A percentile compares a stretch with the other conserved stretches of the same genome.
phyloP scores from a whole-genome alignment of 805 yeast genomes.

The Teunomyces lycoperdinae region DNA sequence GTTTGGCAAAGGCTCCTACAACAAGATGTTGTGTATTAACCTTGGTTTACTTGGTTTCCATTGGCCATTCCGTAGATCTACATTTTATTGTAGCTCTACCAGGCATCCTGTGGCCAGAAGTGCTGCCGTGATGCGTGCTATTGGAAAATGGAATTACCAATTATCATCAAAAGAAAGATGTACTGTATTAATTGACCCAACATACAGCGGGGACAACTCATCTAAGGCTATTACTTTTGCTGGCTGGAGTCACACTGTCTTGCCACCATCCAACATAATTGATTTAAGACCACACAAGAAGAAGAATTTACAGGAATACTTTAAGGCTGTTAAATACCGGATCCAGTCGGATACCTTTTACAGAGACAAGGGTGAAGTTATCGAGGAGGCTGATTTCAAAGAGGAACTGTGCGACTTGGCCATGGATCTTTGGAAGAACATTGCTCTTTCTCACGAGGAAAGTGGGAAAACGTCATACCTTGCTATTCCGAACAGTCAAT shows the following conservation, averaged over 20 bases:
- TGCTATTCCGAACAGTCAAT: slow-evolving; percentile 28
- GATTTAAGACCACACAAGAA: slow-evolving; percentile 36
- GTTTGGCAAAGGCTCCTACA: slow-evolving; percentile 29
- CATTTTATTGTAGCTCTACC: slow-evolving; percentile 37
- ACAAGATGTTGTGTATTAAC: slow-evolving; percentile 32
- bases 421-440: slow-evolving; percentile 36
- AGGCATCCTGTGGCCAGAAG: slow-evolving; percentile 39
- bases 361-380: slow-evolving; percentile 31
- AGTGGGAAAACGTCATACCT: slow-evolving; percentile 38
- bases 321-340: slow-evolving; percentile 41
- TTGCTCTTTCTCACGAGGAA: slow-evolving; percentile 34
- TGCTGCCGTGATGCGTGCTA: slow-evolving; percentile 37
- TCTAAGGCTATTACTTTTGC: slow-evolving; percentile 32
- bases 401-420: slow-evolving; percentile 27
- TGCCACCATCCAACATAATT: slow-evolving; percentile 41
- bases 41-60: slow-evolving; percentile 43
- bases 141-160: slow-evolving; percentile 32
- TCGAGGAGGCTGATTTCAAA: slow-evolving; percentile 31
- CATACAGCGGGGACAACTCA: slow-evolving; percentile 28
- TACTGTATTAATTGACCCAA: slow-evolving; percentile 37
- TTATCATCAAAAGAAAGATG: slow-evolving; percentile 19
- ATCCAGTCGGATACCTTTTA: slow-evolving; percentile 33
- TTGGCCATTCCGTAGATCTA: slow-evolving; percentile 44
- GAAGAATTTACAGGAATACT: slow-evolving; percentile 29
- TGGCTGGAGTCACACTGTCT: slow-evolving; percentile 34